Evolutionary conservation across 2,329 filamentous ascomycete species (phyloP).

Genomic region (Diaporthe amygdali): DNA sequence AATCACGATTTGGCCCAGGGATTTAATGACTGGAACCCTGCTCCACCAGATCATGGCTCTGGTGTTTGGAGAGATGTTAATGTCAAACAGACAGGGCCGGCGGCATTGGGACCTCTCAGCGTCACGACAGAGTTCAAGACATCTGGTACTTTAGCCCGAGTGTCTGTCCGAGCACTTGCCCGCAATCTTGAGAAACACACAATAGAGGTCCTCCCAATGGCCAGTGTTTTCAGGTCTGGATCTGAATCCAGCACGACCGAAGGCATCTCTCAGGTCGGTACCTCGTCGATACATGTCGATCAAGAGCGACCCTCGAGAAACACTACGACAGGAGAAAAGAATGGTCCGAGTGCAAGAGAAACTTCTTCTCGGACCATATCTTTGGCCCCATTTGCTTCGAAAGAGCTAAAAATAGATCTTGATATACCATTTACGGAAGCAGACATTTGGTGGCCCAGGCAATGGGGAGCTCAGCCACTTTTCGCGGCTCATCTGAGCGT

Average conservation of each 20-base stretch:
- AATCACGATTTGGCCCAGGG: constrained; percentile 63
- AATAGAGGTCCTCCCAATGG: constrained; percentile 39
- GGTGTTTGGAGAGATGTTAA: constrained; percentile 66
- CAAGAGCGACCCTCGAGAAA: background rate
- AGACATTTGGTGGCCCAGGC: constrained; percentile 65
- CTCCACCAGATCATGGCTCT: constrained; percentile 66
- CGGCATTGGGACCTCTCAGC: constrained; percentile 50
- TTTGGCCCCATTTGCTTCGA: constrained; percentile 43
- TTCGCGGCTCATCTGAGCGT: constrained; percentile 37
- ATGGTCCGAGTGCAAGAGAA: constrained; percentile 19
- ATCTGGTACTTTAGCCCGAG: background rate
- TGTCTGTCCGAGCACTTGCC: constrained; percentile 42
- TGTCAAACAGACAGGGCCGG: constrained; percentile 58
- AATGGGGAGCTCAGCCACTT: constrained; percentile 57
- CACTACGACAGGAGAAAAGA: too few species aligned
- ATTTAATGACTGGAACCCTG: constrained; percentile 68
- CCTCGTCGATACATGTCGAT: background rate
- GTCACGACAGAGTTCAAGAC: constrained; percentile 47
- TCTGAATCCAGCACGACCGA: background rate
- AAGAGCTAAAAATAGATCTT: background rate
- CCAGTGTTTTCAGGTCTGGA: background rate
- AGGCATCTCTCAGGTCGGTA: background rate
- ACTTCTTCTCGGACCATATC: constrained; percentile 33
- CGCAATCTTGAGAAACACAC: constrained; percentile 46
- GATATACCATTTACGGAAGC: background rate